Evolutionary conservation across 306 rosid genomes (phyloP).

Genomic region (Cicer bijugum): DNA sequence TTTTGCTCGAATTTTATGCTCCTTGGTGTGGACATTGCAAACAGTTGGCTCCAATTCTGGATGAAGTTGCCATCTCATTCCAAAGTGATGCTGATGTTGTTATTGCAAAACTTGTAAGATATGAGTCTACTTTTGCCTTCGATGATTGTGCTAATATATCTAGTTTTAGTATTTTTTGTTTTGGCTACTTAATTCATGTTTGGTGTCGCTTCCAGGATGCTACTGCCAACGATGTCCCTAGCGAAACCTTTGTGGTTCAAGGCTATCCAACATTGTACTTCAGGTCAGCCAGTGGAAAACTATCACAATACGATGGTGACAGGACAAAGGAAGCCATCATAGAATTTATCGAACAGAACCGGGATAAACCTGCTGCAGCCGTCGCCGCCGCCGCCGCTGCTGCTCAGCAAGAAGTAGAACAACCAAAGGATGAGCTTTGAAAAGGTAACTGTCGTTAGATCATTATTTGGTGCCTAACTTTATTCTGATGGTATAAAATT

Average conservation of each 20-base stretch:
- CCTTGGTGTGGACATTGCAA: conserved; percentile 99
- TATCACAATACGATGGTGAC: conserved; percentile 57
- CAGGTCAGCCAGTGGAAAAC: conserved; percentile 72
- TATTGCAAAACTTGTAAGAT: conserved; percentile 84
- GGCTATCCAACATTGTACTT: conserved; percentile 88
- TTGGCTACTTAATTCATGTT: not conserved
- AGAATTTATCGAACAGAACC: conserved; percentile 74
- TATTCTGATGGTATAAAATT: not conserved
- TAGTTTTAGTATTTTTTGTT: not conserved
- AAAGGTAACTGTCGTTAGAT: conserved; percentile 46
- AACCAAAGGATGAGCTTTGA: conserved; percentile 80
- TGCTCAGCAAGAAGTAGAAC: conserved; percentile 46
- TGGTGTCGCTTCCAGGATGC: conserved; percentile 67
- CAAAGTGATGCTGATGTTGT: conserved; percentile 69
- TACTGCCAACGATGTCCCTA: conserved; percentile 78
- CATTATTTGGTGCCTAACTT: not conserved
- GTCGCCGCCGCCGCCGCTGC: conserved; percentile 33
- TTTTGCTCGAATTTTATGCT: conserved; percentile 87
- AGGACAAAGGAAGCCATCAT: conserved; percentile 79
- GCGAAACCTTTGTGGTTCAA: conserved; percentile 66
- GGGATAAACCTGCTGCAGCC: conserved; percentile 50
- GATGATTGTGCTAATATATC: not conserved
- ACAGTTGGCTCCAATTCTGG: conserved; percentile 84
- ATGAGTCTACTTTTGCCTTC: not conserved
- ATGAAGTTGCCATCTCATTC: conserved; percentile 80